Base-by-base conservation (phyloP, 2,329 filamentous ascomycete genomes). In the Amauroascus verrucosus region DNA sequence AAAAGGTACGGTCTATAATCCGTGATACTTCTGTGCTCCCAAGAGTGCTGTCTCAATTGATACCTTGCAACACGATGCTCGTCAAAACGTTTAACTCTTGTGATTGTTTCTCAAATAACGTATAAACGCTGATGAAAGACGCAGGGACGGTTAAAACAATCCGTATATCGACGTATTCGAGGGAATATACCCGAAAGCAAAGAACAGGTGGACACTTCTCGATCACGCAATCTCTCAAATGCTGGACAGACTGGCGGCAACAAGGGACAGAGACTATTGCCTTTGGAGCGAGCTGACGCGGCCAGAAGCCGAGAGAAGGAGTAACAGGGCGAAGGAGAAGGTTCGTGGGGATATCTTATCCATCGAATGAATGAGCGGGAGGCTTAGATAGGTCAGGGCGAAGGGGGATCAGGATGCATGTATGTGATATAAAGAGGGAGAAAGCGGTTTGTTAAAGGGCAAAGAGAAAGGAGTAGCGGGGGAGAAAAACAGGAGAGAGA, bases 281-380 rank as follows among this genome's bases (percentile, higher is more conserved):
- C 57, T 54, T 51, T 59, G 57, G 30, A 59, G 57, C 14, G 57
- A 59, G 50, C 54, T 56, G 46, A 51, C 74, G 50, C 71, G 72
- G 38, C 75, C 73, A 43, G 72, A 70, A 30, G 66, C 72, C 56
- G 70, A 77, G 61, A 79, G 81, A 32, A 56, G 60, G 78, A 82
- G 66, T 71, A 70, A 70, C 73, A 51, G 62, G 59, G 62, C 48
- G 67, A 72, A 63, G 75, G 73, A 60, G 77, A 78, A 64, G 64
- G 75, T 45, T 67, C 60, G 50, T 65, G 18, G 49, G 28, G 49
- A 51, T 51, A 44, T 51, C 49, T 45, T 44, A 45, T 51, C 49
- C 49, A 51, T 51, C 49, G 49, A 51, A 51, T 51, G 49, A 26
- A 16, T 6, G 28, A 37, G n/a, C 28, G 7, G 30, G 40, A 37